A percentile compares a stretch with the other conserved stretches of the same genome.
phyloP scores from a whole-genome alignment of 345 rosid species.

The Moringa oleifera region DNA sequence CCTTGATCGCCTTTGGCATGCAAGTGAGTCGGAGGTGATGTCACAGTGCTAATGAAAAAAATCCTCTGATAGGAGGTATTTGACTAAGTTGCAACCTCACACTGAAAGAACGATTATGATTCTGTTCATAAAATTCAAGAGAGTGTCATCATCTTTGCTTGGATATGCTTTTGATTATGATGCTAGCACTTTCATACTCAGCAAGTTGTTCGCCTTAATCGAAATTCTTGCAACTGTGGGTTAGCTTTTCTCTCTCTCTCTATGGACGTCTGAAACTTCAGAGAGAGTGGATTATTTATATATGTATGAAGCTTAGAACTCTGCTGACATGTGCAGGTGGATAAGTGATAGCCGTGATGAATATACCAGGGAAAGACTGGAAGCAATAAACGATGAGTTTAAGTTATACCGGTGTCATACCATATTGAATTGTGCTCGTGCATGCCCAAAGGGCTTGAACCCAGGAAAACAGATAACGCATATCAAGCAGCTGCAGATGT shows the following conservation, averaged over 20 bases:
- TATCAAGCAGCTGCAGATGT: slow-evolving; percentile 71
- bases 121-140: too few relatives aligned
- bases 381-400: slow-evolving; percentile 83
- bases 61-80: too few relatives aligned
- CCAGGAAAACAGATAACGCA: slow-evolving; percentile 85
- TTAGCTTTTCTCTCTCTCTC: too few relatives aligned
- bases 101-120: too few relatives aligned
- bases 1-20: too few relatives aligned
- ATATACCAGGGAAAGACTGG: slow-evolving; percentile 74
- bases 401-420: slow-evolving; percentile 97
- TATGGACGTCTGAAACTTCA: too few relatives aligned
- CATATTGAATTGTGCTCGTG: slow-evolving; percentile 91
- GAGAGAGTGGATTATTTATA: background rate
- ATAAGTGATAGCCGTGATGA: slow-evolving; percentile 95
- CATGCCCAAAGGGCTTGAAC: slow-evolving; percentile 96
- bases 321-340: slow-evolving; percentile 60
- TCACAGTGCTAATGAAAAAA: too few relatives aligned
- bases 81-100: too few relatives aligned
- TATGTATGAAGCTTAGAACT: background rate
- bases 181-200: background rate
- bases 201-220: background rate
- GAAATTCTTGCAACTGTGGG: background rate
- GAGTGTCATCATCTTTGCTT: background rate
- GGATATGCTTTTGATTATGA: background rate
- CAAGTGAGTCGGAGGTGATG: too few relatives aligned